Base-by-base conservation (phyloP, 768 basidiomycete genomes). In the Wakefieldia striispora region DNA sequence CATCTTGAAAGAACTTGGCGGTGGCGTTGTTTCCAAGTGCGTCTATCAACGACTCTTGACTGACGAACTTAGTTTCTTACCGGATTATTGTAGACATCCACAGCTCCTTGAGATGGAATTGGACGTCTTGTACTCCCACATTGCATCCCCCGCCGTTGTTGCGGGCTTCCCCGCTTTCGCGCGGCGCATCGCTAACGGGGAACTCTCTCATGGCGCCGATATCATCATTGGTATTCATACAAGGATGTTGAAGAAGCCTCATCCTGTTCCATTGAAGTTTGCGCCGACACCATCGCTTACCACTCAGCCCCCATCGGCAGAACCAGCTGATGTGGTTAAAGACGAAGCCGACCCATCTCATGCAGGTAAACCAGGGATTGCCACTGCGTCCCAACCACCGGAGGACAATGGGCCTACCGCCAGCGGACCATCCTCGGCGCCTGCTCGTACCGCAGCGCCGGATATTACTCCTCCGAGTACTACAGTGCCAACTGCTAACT, bases 1-100 rank as follows among this genome's bases (percentile, higher is more conserved):
- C 31, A 58, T 67, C 12, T 20, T 67, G 10, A 45, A 44, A 27
- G 65, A 67, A 10, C 46, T 60, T 11, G 44, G 55, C 1, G 62
- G 53, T 24, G 48, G 44, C 26, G 35, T 65, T 5, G 34, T 54
- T 9, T 50, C 63, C 16, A 59, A 14, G 63, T 60, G 29, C 0
- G 51, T 39, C 24, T 12, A 31, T n/a, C 13, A 2, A 16, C 17
- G 2, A 9, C 11, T 11, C 13, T 26, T n/a, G 6, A 11, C 35
- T 23, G 9, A 6, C 21, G 10, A 29, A 11, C 17, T 11, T 5
- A n/a, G 33, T 17, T 29, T 29, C 29, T 29, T 29, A 29, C 8
- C 7, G 13, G 6, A 12, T 16, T 27, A 10, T 2, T 10, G 17
- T 37, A 54, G 55, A 37, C 43, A 61, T 31, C 59, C 50, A 3